These are phyloP conservation scores for Hanseniaspora valbyensis DNA, from an alignment of 805 yeast species.

Conservation along the genomic window DNA sequence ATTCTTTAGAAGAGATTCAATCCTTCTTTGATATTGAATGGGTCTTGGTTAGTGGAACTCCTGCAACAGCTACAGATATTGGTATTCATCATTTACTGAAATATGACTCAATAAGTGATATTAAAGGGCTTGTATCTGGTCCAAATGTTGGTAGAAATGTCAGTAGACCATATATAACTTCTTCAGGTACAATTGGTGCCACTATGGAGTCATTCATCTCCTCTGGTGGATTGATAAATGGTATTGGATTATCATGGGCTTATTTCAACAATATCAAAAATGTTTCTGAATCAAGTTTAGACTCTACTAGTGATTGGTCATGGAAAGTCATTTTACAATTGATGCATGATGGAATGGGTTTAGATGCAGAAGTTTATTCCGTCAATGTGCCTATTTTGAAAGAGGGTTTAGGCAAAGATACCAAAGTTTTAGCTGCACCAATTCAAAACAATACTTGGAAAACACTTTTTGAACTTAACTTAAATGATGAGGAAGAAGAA, in stretches of 20 bases:
- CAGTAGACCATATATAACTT: constrained; percentile 72
- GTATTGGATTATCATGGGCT: constrained; percentile 83
- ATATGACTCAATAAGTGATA: constrained; percentile 18
- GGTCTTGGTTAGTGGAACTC: constrained; percentile 83
- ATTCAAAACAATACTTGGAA: constrained; percentile 74
- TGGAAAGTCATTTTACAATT: constrained; percentile 54
- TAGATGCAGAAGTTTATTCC: constrained; percentile 56
- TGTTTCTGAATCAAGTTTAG: constrained; percentile 41
- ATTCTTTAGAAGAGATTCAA: constrained; percentile 17
- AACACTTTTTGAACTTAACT: constrained; percentile 43
- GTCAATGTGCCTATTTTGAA: constrained; percentile 69
- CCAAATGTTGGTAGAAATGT: constrained; percentile 95
- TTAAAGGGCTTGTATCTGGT: constrained; percentile 84
- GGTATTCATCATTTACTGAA: constrained; percentile 60
- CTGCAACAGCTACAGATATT: constrained; percentile 89
- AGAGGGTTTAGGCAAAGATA: constrained; percentile 38
- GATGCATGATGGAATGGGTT: constrained; percentile 28
- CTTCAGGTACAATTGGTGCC: constrained; percentile 94
- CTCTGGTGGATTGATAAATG: constrained; percentile 37
- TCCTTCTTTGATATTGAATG: constrained; percentile 51
- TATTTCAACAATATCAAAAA: constrained; percentile 42
- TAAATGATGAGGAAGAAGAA: constrained; percentile 18
- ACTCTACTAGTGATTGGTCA: constrained; percentile 57
- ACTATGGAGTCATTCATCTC: constrained; percentile 82
- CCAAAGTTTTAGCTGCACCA: constrained; percentile 65